Conservation (phyloP, 192 early-diverging fungal species). For the Coemansia sp. region DNA sequence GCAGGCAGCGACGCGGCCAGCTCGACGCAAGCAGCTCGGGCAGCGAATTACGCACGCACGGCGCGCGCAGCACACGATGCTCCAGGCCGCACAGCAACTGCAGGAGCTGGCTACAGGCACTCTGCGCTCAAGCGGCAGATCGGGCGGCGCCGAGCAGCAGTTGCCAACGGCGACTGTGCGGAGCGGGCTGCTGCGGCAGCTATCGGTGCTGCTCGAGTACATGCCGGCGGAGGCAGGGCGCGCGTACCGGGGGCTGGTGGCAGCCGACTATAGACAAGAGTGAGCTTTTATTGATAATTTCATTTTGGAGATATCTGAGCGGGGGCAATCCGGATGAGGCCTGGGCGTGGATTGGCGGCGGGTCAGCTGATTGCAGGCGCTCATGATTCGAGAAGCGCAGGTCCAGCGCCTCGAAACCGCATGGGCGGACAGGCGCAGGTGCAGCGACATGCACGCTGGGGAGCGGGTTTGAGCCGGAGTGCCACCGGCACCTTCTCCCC, state of each 20-base stretch:
- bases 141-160: constrained; percentile 8
- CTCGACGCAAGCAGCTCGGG: constrained; percentile 43
- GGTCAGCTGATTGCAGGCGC: constrained; percentile 35
- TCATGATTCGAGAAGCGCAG: constrained; percentile 30
- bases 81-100: constrained; percentile 44
- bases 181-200: constrained; percentile 25
- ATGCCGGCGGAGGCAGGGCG: constrained; percentile 40
- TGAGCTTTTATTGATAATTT: not conserved
- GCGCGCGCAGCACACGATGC: constrained; percentile 33
- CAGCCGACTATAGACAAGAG: not conserved
- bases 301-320: too few relatives aligned
- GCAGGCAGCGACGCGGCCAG: not conserved
- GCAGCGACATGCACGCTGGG: constrained; percentile 7
- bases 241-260: constrained; percentile 35
- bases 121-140: not conserved
- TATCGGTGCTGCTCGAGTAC: constrained; percentile 52
- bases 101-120: constrained; percentile 26
- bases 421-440: constrained; percentile 15
- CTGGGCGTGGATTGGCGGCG: constrained; percentile 27
- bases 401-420: constrained; percentile 19
- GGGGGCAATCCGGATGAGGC: not conserved
- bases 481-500: constrained; percentile 14
- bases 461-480: constrained; percentile 19
- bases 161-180: not conserved
- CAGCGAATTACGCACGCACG: constrained; percentile 46